Conservation (phyloP, 495 filamentous ascomycete genomes). For the Aspergillus campestris region DNA sequence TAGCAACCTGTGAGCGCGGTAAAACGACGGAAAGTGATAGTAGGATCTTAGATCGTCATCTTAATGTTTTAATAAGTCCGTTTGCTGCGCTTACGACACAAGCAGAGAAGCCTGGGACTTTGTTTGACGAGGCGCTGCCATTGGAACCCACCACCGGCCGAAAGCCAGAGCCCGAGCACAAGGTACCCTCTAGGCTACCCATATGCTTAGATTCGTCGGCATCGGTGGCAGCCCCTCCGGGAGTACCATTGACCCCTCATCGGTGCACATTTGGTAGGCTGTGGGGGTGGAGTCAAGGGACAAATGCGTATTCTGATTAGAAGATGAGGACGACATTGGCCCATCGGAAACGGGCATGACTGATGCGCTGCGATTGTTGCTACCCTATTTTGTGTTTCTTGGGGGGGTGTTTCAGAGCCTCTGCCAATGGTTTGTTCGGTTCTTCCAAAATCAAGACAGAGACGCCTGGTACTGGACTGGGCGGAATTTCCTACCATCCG, state of each 20-base stretch:
- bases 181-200: not conserved
- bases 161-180: not conserved
- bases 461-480: constrained; percentile 14
- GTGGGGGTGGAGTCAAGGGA: constrained; percentile 7
- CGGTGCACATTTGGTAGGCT: constrained; percentile 4
- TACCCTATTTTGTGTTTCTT: constrained; percentile 3
- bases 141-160: not conserved
- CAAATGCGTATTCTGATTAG: constrained; percentile 7
- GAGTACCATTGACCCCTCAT: constrained; percentile 15
- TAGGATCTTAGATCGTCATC: no score
- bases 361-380: not conserved
- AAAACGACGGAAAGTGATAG: no score
- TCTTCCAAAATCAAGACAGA: constrained; percentile 7
- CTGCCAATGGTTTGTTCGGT: constrained; percentile 9
- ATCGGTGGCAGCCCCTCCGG: constrained; percentile 10
- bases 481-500: constrained; percentile 17
- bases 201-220: constrained; percentile 4
- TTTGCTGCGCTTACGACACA: no score
- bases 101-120: no score
- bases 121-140: no score
- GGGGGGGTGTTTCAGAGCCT: constrained; percentile 1
- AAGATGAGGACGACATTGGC: not conserved
- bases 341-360: not conserved
- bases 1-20: no score
- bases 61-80: no score